Evolutionary conservation across 1,284 basidiomycete genomes (phyloP).

Genomic region (Ustilago esculenta): DNA sequence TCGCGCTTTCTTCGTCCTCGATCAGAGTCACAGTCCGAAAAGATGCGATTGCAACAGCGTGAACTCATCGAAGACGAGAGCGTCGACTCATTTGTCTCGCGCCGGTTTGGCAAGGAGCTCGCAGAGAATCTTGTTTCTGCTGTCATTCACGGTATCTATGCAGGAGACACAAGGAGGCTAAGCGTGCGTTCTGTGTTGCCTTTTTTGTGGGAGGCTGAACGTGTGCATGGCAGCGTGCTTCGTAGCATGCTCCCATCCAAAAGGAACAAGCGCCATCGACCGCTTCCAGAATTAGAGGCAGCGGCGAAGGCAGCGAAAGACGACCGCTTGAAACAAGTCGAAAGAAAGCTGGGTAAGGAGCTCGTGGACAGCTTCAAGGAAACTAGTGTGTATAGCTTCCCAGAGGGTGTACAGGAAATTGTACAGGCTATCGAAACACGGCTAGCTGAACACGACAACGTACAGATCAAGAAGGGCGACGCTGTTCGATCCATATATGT

Average conservation of each 20-base stretch:
- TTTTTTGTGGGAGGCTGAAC: constrained; percentile 76
- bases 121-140: constrained; percentile 82
- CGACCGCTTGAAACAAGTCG: constrained; percentile 42
- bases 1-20: constrained; percentile 67
- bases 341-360: constrained; percentile 69
- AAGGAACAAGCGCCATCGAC: constrained; percentile 43
- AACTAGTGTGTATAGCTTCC: constrained; percentile 81
- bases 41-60: constrained; percentile 39
- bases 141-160: constrained; percentile 91
- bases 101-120: constrained; percentile 79
- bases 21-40: constrained; percentile 60
- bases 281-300: constrained; percentile 21
- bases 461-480: constrained; percentile 72
- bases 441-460: constrained; percentile 72
- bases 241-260: constrained; percentile 72
- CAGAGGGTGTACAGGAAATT: constrained; percentile 79
- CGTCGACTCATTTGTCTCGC: constrained; percentile 79
- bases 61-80: constrained; percentile 75
- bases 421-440: constrained; percentile 72
- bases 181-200: constrained; percentile 83
- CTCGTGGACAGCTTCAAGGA: constrained; percentile 71
- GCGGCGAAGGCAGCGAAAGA: constrained; percentile 25
- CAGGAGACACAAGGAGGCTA: constrained; percentile 79
- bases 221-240: constrained; percentile 76
- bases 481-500: constrained; percentile 67